Conservation (phyloP, 805 yeast species). For the Tetrapisispora arboricola region DNA sequence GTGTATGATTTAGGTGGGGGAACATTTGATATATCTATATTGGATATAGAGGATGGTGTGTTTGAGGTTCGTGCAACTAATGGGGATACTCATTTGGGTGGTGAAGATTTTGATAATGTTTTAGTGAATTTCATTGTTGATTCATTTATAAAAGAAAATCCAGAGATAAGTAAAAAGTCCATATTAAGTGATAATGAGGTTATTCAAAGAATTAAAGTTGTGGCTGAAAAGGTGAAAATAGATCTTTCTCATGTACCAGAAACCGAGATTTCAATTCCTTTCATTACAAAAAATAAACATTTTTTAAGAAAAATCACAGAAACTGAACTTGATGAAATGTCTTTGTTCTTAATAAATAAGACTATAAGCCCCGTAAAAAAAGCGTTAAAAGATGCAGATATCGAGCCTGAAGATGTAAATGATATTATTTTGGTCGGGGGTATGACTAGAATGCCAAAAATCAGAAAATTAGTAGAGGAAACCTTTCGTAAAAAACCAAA, state of each 20-base stretch:
- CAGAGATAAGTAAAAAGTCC: conserved; percentile 28
- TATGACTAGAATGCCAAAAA: conserved; percentile 84
- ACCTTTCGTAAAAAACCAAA: conserved; percentile 57
- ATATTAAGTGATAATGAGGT: conserved; percentile 42
- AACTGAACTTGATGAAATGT: conserved; percentile 56
- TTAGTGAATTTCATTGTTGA: conserved; percentile 48
- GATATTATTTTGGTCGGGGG: conserved; percentile 79
- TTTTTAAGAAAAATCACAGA: conserved; percentile 50
- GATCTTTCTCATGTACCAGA: conserved; percentile 57
- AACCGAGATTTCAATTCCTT: conserved; percentile 60
- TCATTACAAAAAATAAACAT: conserved; percentile 53
- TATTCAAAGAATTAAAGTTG: conserved; percentile 69
- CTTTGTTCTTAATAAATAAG: conserved; percentile 52
- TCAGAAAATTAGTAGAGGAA: conserved; percentile 49
- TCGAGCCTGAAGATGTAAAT: conserved; percentile 55
- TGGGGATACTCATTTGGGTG: conserved; percentile 80
- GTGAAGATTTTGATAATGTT: conserved; percentile 73
- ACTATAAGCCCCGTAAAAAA: conserved; percentile 66
- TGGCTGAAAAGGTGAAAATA: conserved; percentile 68
- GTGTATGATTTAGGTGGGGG: conserved; percentile 78
- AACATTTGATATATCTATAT: conserved; percentile 69
- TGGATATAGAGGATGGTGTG: conserved; percentile 71
- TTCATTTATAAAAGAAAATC: conserved; percentile 42
- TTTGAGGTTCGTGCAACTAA: conserved; percentile 76
- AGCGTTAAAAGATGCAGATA: conserved; percentile 65